Base-by-base conservation (phyloP, 2,329 filamentous ascomycete genomes). In the Aspergillus fumigatus region DNA sequence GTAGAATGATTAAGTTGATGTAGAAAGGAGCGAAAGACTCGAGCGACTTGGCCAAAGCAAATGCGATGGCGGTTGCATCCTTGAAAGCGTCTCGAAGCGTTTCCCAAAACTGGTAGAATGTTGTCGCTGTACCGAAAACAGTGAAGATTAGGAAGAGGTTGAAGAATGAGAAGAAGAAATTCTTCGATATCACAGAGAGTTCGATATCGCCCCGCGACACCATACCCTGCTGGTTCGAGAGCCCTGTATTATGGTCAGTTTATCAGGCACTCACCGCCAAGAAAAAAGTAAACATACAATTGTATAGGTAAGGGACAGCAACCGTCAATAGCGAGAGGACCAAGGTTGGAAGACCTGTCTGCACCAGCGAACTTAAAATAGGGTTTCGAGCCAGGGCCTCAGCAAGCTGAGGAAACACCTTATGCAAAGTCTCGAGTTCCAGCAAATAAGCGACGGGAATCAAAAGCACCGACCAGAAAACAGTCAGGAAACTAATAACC, bases 141-240 rank as follows among this genome's bases (percentile, higher is more conserved):
- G 93, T 95, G 72, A 97, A 97, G 48, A 97, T 85, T 51, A 97
- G 84, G 75, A 99, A 99, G 56, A 97, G 90, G 75, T 99, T 99
- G 84, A 99, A 97, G 75, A 99, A 99, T 9, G 89, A 92, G 72
- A 99, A 99, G 81, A 97, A 96, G 77, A 97, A 99, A 74, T 97
- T 99, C 78, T 99, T 99, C 53, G 91, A 96, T 62, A 99, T 93
- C 48, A 95, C 82, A 0, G 94, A 97, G 6, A 99, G 81, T 73
- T 97, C 94, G 23, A 99, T 87, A 60, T 99, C 94, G 48, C 91
- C 91, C 65, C 92, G 90, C 0, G 94, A 97, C 52, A 96, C 90
- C 87, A 95, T 95, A 50, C 94, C 94, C 77, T 99, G 94, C 52
- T 85, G 83, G 70, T 92, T 92, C 2, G 93, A 91, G 10, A 99